Percentiles rank a stretch among this genome's conserved stretches.
Evolutionary conservation across 805 yeast genomes (phyloP).

Genomic region (Brettanomyces naardenensis): DNA sequence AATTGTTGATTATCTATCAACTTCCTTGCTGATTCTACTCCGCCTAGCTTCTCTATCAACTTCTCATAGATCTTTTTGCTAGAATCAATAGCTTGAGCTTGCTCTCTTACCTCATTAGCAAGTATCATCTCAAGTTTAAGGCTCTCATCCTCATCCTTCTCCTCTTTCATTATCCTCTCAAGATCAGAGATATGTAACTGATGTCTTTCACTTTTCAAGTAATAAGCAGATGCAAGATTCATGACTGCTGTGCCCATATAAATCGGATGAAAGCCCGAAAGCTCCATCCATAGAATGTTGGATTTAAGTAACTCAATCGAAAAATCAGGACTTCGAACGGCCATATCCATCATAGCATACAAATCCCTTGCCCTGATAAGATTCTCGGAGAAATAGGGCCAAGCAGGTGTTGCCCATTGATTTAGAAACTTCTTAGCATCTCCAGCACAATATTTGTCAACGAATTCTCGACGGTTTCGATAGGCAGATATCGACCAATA

Average conservation of each 20-base stretch:
- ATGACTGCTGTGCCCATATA: conserved; percentile 16
- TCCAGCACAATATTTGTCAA: conserved; percentile 13
- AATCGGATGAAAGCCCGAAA: conserved; percentile 13
- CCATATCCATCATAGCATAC: conserved; percentile 60
- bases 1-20: conserved; percentile 4
- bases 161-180: conserved; percentile 2
- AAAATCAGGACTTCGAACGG: conserved; percentile 26
- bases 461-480: conserved; percentile 12
- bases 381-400: conserved; percentile 74
- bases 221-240: conserved; percentile 23
- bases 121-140: conserved; percentile 8
- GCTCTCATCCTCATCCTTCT: conserved; percentile 5
- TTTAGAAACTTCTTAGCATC: conserved; percentile 14
- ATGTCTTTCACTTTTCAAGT: conserved; percentile 15
- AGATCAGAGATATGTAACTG: conserved; percentile 5
- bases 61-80: conserved; percentile 17
- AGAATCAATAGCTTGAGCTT: conserved; percentile 7
- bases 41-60: conserved; percentile 8
- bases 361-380: conserved; percentile 71
- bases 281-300: conserved; percentile 21
- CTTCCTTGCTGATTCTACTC: conserved; percentile 1
- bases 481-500: conserved; percentile 3
- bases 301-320: conserved; percentile 20
- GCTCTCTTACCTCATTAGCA: conserved; percentile 7
- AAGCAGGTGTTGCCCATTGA: conserved; percentile 30